Percentiles rank a stretch among this genome's conserved stretches.
Evolutionary conservation across 352 stramenopile species (phyloP).

Genomic region (Globisporangium paddicum): DNA sequence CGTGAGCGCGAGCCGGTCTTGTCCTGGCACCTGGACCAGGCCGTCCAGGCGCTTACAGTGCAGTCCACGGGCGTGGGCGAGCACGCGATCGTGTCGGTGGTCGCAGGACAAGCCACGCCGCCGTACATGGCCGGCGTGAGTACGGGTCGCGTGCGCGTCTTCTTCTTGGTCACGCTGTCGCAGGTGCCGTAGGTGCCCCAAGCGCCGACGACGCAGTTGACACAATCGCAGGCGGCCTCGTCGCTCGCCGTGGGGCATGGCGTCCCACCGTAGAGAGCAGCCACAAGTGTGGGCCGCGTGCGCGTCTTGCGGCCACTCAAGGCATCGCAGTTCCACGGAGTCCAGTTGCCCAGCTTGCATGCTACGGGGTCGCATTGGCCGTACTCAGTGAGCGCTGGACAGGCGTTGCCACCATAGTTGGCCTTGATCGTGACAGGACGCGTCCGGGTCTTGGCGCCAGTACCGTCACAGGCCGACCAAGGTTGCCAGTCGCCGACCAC

Average conservation of each 20-base stretch:
- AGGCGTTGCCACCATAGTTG: slow-evolving; percentile 37
- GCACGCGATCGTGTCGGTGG: slow-evolving; percentile 12
- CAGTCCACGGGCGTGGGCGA: slow-evolving; percentile 20
- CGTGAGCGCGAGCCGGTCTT: slow-evolving; percentile 14
- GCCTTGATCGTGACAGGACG: slow-evolving; percentile 19
- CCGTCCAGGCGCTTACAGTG: slow-evolving; percentile 17
- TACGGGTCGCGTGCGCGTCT: slow-evolving; percentile 27
- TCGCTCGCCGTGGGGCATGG: slow-evolving; percentile 24
- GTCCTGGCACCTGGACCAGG: slow-evolving; percentile 23
- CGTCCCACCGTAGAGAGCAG: slow-evolving; percentile 31
- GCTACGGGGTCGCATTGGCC: slow-evolving; percentile 34
- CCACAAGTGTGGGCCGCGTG: slow-evolving; percentile 22
- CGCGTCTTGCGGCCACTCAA: slow-evolving; percentile 30
- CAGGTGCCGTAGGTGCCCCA: slow-evolving; percentile 30
- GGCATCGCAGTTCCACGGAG: slow-evolving; percentile 29
- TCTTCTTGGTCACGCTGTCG: slow-evolving; percentile 21
- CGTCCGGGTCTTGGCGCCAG: slow-evolving; percentile 27
- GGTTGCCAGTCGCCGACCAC: slow-evolving; percentile 22
- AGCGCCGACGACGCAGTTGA: slow-evolving; percentile 41
- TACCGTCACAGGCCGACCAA: slow-evolving; percentile 29
- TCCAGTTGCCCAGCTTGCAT: slow-evolving; percentile 41
- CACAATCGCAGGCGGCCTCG: slow-evolving; percentile 32
- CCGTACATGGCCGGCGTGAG: slow-evolving; percentile 25
- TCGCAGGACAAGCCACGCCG: slow-evolving; percentile 25
- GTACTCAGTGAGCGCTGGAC: slow-evolving; percentile 22